Percentiles rank a stretch among this genome's conserved stretches.
These are phyloP conservation scores for Pythium aquatile DNA, from an alignment of 352 stramenopile genomes.

Conservation along the genomic window DNA sequence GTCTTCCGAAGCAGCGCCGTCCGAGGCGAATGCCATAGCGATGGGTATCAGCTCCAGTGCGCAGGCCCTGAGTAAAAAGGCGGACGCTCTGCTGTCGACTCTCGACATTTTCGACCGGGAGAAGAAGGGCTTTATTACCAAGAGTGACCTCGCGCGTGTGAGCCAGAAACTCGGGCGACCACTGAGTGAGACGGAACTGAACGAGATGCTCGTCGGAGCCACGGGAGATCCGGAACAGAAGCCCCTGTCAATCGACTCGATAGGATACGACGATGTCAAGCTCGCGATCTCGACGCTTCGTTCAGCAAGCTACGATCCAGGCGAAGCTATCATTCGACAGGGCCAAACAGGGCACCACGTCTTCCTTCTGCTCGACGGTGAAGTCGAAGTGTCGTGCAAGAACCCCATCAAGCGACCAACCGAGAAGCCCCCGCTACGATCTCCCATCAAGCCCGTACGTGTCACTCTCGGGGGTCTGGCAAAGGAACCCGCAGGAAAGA, in stretches of 20 bases:
- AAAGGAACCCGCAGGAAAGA: conserved; percentile 14
- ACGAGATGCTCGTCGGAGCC: conserved; percentile 80
- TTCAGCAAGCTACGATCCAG: conserved; percentile 59
- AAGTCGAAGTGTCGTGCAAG: conserved; percentile 76
- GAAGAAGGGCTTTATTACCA: conserved; percentile 80
- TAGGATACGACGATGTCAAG: conserved; percentile 81
- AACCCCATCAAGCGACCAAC: conserved; percentile 57
- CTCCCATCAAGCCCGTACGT: background rate
- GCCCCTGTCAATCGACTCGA: conserved; percentile 42
- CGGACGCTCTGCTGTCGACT: conserved; percentile 61
- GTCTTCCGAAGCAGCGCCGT: background rate
- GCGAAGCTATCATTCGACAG: conserved; percentile 75
- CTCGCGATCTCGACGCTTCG: conserved; percentile 79
- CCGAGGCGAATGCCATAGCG: conserved; percentile 31
- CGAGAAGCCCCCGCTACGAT: conserved; percentile 16
- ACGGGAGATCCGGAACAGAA: conserved; percentile 73
- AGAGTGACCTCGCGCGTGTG: conserved; percentile 70
- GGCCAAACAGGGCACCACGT: conserved; percentile 73
- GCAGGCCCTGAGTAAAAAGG: conserved; percentile 66
- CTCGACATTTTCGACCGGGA: conserved; percentile 78
- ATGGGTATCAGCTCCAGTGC: conserved; percentile 75
- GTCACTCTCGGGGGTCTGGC: background rate
- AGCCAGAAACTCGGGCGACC: conserved; percentile 67
- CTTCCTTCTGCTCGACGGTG: conserved; percentile 73
- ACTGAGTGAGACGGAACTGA: conserved; percentile 73